Evolutionary conservation across 2,329 filamentous ascomycete species (phyloP).

Genomic region (Phyllosticta citrichinensis): DNA sequence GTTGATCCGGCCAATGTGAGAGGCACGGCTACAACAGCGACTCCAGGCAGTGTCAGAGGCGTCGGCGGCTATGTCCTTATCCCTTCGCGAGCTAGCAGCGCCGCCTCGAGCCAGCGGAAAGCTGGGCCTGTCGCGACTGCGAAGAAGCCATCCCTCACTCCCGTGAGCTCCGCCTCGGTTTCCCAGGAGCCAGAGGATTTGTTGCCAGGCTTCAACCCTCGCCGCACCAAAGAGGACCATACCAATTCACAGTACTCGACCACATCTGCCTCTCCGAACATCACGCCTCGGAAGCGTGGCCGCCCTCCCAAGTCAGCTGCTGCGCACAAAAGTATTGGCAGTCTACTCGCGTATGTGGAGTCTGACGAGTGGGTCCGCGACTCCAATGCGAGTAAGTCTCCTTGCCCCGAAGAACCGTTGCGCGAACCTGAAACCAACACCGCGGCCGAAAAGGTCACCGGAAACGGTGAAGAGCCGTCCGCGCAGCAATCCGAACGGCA

Average conservation of each 20-base stretch:
- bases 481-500: neutral
- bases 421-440: neutral
- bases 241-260: too few relatives aligned
- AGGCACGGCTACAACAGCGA: neutral
- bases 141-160: neutral
- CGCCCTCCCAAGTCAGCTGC: neutral
- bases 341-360: neutral
- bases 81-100: neutral
- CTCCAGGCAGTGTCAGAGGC: neutral
- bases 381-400: neutral
- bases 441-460: neutral
- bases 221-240: neutral
- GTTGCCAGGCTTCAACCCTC: neutral
- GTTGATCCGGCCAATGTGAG: neutral
- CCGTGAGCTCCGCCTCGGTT: neutral
- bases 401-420: neutral
- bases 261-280: too few relatives aligned
- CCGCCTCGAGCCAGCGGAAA: neutral
- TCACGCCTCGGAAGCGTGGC: too few relatives aligned
- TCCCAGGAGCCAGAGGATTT: neutral
- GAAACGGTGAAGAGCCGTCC: neutral
- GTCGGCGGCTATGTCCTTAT: neutral
- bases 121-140: neutral
- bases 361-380: neutral
- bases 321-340: neutral